Conservation (phyloP, 345 rosid genomes). For the Camelina sativa region DNA sequence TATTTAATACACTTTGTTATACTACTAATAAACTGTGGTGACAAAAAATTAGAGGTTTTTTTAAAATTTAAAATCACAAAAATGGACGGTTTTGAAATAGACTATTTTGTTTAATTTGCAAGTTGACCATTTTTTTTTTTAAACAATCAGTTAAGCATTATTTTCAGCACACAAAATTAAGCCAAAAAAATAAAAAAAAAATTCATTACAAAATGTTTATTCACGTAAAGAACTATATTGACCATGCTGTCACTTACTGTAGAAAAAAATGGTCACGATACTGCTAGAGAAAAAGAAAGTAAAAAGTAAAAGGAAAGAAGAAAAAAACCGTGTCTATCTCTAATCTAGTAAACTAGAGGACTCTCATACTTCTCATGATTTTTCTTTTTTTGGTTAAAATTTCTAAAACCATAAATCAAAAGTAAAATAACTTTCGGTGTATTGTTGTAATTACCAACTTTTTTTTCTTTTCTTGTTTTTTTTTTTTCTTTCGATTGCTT, state of each 20-base stretch:
- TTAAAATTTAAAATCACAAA: background rate
- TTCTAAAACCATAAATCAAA: background rate
- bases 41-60: background rate
- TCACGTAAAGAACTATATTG: background rate
- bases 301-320: background rate
- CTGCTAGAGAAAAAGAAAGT: background rate
- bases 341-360: slow-evolving; percentile 15
- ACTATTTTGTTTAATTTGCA: slow-evolving; percentile 21
- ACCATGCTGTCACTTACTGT: slow-evolving; percentile 20
- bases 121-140: background rate
- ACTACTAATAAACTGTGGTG: slow-evolving; percentile 2
- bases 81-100: slow-evolving; percentile 11
- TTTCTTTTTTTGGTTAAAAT: background rate
- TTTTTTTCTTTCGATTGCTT: background rate
- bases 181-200: background rate
- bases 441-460: background rate
- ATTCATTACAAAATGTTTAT: background rate
- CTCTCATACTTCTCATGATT: slow-evolving; percentile 34
- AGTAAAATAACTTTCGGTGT: slow-evolving; percentile 25
- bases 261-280: slow-evolving; percentile 21
- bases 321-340: slow-evolving; percentile 5
- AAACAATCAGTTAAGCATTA: background rate
- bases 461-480: background rate
- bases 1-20: background rate
- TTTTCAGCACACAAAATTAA: slow-evolving; percentile 20